Evolutionary conservation across 1,284 basidiomycete genomes (phyloP).

Genomic region (Sanguinoderma infundibulare): DNA sequence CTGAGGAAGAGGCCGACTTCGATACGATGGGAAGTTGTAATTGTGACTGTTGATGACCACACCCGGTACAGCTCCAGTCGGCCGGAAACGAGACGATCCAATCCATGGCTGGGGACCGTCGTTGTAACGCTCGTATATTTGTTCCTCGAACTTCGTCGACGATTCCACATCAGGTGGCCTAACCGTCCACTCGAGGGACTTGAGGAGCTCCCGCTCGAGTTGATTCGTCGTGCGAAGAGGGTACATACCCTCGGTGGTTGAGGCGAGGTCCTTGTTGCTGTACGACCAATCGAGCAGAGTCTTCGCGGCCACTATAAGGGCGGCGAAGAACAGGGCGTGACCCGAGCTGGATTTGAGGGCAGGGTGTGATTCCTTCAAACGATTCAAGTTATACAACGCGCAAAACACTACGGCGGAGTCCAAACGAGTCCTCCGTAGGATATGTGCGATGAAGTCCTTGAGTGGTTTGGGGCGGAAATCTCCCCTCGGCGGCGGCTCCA

Average conservation of each 20-base stretch:
- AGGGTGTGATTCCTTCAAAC: neutral
- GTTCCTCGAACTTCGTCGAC: neutral
- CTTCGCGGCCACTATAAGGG: neutral
- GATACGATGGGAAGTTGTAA: neutral
- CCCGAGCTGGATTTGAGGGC: neutral
- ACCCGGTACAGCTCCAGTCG: neutral
- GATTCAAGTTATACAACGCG: neutral
- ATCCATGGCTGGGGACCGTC: neutral
- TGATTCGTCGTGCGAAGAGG: neutral
- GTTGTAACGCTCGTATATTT: neutral
- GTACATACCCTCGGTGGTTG: neutral
- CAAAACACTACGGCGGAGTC: neutral
- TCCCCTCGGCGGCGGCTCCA: neutral
- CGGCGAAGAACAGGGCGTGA: neutral
- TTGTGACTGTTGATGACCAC: neutral
- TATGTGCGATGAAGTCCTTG: neutral
- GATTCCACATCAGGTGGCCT: neutral
- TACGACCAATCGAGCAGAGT: neutral
- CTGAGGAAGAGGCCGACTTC: neutral
- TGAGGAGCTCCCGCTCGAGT: neutral
- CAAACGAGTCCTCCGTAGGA: neutral
- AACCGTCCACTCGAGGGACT: neutral
- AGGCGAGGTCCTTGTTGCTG: conserved; percentile 7
- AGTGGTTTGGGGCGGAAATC: neutral
- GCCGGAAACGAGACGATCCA: neutral